Base-by-base conservation (phyloP, 495 filamentous ascomycete genomes). In the Talaromyces stipitatus region DNA sequence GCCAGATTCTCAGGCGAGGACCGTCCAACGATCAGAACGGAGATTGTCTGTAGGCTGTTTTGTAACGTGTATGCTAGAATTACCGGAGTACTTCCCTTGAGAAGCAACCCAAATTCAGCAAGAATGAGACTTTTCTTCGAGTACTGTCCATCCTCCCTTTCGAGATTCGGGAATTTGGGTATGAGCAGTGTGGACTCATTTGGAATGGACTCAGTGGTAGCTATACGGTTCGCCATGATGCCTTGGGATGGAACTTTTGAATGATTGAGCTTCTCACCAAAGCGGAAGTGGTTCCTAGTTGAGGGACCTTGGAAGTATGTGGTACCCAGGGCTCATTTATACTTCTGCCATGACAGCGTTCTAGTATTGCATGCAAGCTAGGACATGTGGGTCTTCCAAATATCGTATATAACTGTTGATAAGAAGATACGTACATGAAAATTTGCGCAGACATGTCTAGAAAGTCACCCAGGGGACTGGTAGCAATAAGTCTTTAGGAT, bases 21-120 rank as follows among this genome's bases (percentile, higher is more conserved):
- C 9, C 90, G 83, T 20, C 92, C 92, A 18, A 90, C 89, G 14
- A 96, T 85, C 28, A 96, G 70, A 4, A 96, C 88, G 0, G 91
- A 94, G 18, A 88, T 66, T 0, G 91, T 95, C 68, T 96, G 91
- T 0, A 96, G 76, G 14, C 87, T 91, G 68, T 91, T 96, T 65
- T 96, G 91, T 5, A 96, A 79, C 0, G 87, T 85, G 68, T 96
- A 96, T 52, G 91, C 91, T 3, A 96, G 69, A 62, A 96, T 92
- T 2, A 96, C 89, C 0, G 91, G 91, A 2, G 88, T 69, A 0
- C 90, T 87, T 14, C 80, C 80, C 60, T 80, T 84, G 11, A 89
- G 69, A 20, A 95, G 74, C 16, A 86, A 66, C 69, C 79, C 79
- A 61, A 91, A 85, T 66, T 96, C 91, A 1, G 69, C 60, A 9